Evolutionary conservation across 208 protist genomes (phyloP), one percentile per base, ranked within the genome.

Genomic region (Balamuthia mandrillaris): DNA sequence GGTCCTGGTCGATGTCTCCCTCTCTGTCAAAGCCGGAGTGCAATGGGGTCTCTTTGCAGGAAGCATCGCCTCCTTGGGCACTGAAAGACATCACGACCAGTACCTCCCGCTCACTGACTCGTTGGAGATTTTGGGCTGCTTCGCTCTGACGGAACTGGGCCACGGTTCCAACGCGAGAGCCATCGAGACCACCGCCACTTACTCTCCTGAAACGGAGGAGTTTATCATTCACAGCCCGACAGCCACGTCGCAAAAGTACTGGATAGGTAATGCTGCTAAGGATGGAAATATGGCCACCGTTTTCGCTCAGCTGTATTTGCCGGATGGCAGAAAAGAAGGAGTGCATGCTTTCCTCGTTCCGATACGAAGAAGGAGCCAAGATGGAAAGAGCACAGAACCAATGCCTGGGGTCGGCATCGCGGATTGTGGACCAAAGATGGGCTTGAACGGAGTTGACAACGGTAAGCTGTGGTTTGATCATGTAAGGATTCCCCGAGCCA

Each of bases 151-250:
- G 12, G 68, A 77, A 27, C 68, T 77, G 31, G 88, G 89, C n/a
- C 91, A 93, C 72, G 89, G 89, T 6, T 75, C 47, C 16, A 92
- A 92, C 66, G 88, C 90, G 2, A 35, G 68, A 10, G 87, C 86
- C 24, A 54, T 93, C 16, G 88, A 93, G 70, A 94, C 92, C 0
- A 88, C 79, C 4, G 92, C 92, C n/a, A 84, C 68, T 3, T 93
- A 86, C 35, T 82, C 89, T 39, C 21, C 31, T 3, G 12, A 35
- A n/a, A 90, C 81, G 1, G 27, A 89, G 24, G 81, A 88, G 45
- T 94, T 93, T 61, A 60, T 92, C 9, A 87, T 94, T 24, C 72
- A 93, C 51, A 86, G 83, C 6, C 91, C 92, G 18, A 86, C 87
- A 14, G 42, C 52, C 42, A 84, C 66, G 1, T 60, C 87, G 6